These are phyloP conservation scores for Stenogyne calaminthoides DNA, from an alignment of 305 asterid genomes.

Conservation along the genomic window DNA sequence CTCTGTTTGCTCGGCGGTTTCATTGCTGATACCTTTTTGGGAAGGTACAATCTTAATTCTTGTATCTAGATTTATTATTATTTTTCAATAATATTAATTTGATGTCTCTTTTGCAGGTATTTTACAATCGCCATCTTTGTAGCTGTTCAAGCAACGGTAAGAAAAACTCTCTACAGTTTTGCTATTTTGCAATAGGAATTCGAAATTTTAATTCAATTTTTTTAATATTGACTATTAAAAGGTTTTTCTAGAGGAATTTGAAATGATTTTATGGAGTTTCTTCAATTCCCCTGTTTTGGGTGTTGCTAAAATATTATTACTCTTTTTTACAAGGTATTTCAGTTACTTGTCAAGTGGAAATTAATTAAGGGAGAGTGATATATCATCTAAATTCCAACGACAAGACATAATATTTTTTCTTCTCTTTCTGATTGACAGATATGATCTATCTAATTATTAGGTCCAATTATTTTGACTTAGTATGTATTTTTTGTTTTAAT, in stretches of 20 bases:
- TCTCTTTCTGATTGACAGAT: not conserved
- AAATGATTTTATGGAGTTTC: too few relatives aligned
- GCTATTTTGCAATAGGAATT: not conserved
- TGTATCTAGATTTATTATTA: not conserved
- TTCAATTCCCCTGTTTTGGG: too few relatives aligned
- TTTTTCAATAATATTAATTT: not conserved
- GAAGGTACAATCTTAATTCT: constrained; percentile 41
- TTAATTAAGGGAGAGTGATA: not conserved
- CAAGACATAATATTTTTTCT: not conserved
- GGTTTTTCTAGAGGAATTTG: too few relatives aligned
- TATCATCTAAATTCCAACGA: not conserved
- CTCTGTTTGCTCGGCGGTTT: constrained; percentile 80
- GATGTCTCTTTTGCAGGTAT: constrained; percentile 45
- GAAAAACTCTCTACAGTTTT: not conserved
- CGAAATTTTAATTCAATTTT: not conserved
- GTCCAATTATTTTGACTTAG: too few relatives aligned
- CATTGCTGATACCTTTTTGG: constrained; percentile 74
- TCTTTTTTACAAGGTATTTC: too few relatives aligned
- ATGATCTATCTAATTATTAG: not conserved
- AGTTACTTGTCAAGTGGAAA: constrained; percentile 28
- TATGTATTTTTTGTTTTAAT: too few relatives aligned
- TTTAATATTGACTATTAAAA: too few relatives aligned
- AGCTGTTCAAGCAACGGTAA: constrained; percentile 71
- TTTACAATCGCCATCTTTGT: constrained; percentile 75
- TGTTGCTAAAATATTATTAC: too few relatives aligned